Evolutionary conservation across 371 early-diverging fungal genomes (phyloP), one percentile per base, ranked within the genome.

Genomic region (Saksenaea oblongispora): DNA sequence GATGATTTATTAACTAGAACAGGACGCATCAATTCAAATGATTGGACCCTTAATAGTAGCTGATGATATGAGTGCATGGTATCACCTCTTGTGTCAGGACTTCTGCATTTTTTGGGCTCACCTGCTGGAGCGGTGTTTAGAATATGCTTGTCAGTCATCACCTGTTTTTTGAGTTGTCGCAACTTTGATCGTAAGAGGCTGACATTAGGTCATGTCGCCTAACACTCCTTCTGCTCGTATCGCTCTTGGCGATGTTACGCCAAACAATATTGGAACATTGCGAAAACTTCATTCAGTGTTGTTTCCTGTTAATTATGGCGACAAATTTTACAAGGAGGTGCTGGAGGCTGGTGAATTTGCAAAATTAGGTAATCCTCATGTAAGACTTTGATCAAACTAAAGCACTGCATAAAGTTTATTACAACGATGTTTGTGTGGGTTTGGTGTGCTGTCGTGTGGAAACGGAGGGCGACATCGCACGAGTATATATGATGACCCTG

Each of bases 401-500:
- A 8, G 28, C 39, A 44, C 39, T 18, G 36, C 54, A 3, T 58
- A 10, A 76, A 88, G 95, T 89, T n/a, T 89, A 86, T 65, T 86
- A 83, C 61, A 84, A 92, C 64, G 87, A 85, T 51, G 69, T 83
- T 26, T 90, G 90, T 64, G 91, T 94, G 47, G 98, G 95, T 17
- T 91, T 92, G n/a, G 91, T 98, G 10, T 93, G 93, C 61, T 95
- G 95, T 76, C 87, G 93, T 63, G 80, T 76, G 67, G 89, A 94
- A 75, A 62, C 67, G 28, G 79, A 69, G 8, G 70, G 78, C 28
- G 66, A 66, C 28, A 59, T 69, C 53, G 51, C 63, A 34, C 74
- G 81, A 44, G 75, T 95, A 22, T 98, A 97, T 69, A 92, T 98
- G 66, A 96, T 96, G 92, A 98, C 98, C 0, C 78, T 98, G 53